Evolutionary conservation across 495 filamentous ascomycete genomes (phyloP).

Genomic region (Gamarada debralockiae): DNA sequence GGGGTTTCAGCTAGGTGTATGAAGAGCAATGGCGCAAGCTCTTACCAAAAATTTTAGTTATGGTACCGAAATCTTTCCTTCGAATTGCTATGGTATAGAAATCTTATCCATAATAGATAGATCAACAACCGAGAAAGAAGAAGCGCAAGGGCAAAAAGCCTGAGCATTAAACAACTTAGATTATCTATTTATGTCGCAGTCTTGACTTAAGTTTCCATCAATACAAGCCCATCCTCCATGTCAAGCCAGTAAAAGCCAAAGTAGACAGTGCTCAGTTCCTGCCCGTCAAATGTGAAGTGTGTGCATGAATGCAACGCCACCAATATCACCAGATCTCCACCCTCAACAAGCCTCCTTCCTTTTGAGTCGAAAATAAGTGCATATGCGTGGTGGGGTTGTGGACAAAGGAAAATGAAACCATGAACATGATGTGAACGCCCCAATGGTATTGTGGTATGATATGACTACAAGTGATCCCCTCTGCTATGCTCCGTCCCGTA

Average conservation of each 20-base stretch:
- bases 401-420: neutral
- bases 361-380: neutral
- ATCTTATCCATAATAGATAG: no score
- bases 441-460: constrained; percentile 18
- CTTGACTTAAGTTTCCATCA: neutral
- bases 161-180: constrained; percentile 5
- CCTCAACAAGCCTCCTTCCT: neutral
- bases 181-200: constrained; percentile 1
- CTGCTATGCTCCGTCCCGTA: neutral
- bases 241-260: neutral
- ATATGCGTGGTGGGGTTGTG: constrained; percentile 12
- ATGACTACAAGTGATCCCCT: constrained; percentile 17
- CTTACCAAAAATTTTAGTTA: no score
- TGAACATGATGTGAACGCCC: constrained; percentile 17
- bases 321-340: constrained; percentile 10
- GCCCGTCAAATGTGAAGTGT: constrained; percentile 11
- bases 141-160: neutral
- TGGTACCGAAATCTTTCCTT: no score
- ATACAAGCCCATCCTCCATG: neutral
- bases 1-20: no score
- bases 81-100: no score
- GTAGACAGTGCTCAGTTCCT: constrained; percentile 8
- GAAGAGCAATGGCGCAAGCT: no score
- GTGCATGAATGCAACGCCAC: constrained; percentile 2
- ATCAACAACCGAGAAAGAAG: no score